A percentile compares a stretch with the other conserved stretches of the same genome.
Conservation (phyloP, 306 rosid genomes). For the Medicago lupulina region DNA sequence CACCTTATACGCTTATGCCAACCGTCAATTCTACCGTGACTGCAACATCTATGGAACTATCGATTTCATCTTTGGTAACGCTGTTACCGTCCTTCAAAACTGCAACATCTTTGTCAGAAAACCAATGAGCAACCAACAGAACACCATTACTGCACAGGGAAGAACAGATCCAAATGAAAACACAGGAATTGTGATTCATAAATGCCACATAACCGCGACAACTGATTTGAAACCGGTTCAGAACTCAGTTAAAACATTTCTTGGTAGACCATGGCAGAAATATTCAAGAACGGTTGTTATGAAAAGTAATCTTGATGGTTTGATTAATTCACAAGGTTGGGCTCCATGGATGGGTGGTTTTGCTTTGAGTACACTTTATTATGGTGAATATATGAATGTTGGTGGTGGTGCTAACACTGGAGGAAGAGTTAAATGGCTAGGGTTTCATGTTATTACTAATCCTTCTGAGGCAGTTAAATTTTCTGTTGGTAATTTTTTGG, state of each 20-base stretch:
- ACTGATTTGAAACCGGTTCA: conserved; percentile 52
- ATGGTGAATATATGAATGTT: conserved; percentile 68
- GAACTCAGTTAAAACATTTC: conserved; percentile 47
- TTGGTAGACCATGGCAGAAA: conserved; percentile 81
- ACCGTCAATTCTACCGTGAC: conserved; percentile 87
- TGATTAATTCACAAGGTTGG: conserved; percentile 71
- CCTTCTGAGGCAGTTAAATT: conserved; percentile 60
- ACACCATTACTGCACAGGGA: conserved; percentile 69
- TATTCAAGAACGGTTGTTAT: conserved; percentile 77
- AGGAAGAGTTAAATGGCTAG: conserved; percentile 74
- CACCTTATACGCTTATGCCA: conserved; percentile 68
- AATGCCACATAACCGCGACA: conserved; percentile 48
- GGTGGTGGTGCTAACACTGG: conserved; percentile 66
- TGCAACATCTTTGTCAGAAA: conserved; percentile 66
- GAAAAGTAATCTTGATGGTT: conserved; percentile 56
- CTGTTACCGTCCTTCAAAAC: conserved; percentile 58
- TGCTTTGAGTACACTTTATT: conserved; percentile 62
- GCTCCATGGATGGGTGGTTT: conserved; percentile 69
- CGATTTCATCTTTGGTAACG: conserved; percentile 81
- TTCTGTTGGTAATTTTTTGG: conserved; percentile 61
- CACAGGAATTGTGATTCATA: conserved; percentile 70
- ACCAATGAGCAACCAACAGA: conserved; percentile 58
- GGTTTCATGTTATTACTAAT: conserved; percentile 58
- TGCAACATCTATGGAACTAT: conserved; percentile 77
- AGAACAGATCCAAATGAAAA: conserved; percentile 78